These are phyloP conservation scores for Trichoderma oligosporum DNA, from an alignment of 2,329 filamentous ascomycete species.

Conservation along the genomic window DNA sequence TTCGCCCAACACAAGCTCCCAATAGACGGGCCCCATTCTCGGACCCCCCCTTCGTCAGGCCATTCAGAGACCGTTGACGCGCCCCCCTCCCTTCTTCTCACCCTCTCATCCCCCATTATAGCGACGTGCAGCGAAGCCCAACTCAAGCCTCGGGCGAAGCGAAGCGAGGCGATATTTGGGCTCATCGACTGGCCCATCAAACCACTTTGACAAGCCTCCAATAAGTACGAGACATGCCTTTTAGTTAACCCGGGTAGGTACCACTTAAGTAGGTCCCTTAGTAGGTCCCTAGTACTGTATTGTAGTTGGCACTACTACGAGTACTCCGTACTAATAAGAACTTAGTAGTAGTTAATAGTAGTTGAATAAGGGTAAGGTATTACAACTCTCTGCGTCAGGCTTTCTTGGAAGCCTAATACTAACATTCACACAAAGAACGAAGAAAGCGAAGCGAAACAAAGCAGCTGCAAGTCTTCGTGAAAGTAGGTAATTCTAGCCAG, in stretches of 20 bases:
- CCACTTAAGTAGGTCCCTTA: conserved; percentile 11
- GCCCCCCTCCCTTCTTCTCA: conserved; percentile 2
- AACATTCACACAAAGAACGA: neutral
- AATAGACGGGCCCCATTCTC: conserved; percentile 5
- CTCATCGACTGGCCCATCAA: conserved; percentile 2
- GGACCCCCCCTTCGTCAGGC: conserved; percentile 17
- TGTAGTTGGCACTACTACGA: neutral
- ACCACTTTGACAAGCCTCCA: conserved; percentile 2
- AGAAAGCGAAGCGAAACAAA: neutral
- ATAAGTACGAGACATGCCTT: neutral
- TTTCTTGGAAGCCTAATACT: neutral
- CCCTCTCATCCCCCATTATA: conserved; percentile 9
- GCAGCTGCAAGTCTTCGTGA: neutral
- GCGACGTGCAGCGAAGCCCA: conserved; percentile 20
- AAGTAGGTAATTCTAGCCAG: neutral
- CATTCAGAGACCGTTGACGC: conserved; percentile 13
- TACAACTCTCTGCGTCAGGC: neutral
- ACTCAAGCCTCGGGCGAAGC: conserved; percentile 7
- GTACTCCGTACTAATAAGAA: neutral
- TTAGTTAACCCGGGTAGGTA: conserved; percentile 4
- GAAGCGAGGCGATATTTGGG: conserved; percentile 17
- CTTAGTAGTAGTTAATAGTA: no score
- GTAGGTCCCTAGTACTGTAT: neutral
- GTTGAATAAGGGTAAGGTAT: no score
- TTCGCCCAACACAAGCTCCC: conserved; percentile 9